Percentiles rank a stretch among this genome's conserved stretches.
These are phyloP conservation scores for Hibiscus mutabilis DNA, from an alignment of 345 rosid species.

Conservation along the genomic window DNA sequence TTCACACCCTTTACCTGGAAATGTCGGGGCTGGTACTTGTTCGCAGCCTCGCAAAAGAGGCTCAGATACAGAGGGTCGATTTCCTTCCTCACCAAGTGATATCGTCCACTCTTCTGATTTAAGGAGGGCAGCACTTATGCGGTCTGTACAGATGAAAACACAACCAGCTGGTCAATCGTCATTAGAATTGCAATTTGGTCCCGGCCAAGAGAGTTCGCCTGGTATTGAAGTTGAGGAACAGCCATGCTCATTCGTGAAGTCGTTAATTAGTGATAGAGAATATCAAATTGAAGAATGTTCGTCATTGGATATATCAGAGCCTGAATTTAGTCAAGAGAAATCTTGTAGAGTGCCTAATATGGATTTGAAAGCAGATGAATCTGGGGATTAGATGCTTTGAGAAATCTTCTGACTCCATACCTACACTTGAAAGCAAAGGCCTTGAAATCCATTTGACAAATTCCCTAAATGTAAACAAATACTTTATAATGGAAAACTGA, in stretches of 20 bases:
- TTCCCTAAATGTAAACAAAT: neutral
- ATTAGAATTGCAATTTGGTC: conserved; percentile 37
- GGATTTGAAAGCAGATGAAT: conserved; percentile 34
- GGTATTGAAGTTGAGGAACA: conserved; percentile 53
- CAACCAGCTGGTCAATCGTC: conserved; percentile 49
- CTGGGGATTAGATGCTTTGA: conserved; percentile 12
- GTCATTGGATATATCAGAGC: conserved; percentile 34
- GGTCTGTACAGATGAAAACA: conserved; percentile 93
- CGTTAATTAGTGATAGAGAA: conserved; percentile 57
- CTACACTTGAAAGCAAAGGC: conserved; percentile 25
- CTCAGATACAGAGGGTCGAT: conserved; percentile 85
- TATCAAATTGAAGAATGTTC: conserved; percentile 49
- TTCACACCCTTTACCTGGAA: conserved; percentile 30
- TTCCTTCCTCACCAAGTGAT: conserved; percentile 96
- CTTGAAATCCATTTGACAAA: neutral
- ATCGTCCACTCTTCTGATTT: conserved; percentile 94
- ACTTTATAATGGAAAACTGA: neutral
- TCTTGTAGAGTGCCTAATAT: conserved; percentile 37
- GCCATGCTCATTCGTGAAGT: conserved; percentile 49
- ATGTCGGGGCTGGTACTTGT: conserved; percentile 18
- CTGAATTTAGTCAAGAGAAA: conserved; percentile 40
- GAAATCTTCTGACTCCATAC: conserved; percentile 47
- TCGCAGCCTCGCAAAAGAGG: conserved; percentile 67
- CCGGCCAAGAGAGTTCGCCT: conserved; percentile 43
- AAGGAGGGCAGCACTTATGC: conserved; percentile 81